Evolutionary conservation across 345 rosid genomes (phyloP), one percentile per base, ranked within the genome.

Genomic region (Barbarea vulgaris): DNA sequence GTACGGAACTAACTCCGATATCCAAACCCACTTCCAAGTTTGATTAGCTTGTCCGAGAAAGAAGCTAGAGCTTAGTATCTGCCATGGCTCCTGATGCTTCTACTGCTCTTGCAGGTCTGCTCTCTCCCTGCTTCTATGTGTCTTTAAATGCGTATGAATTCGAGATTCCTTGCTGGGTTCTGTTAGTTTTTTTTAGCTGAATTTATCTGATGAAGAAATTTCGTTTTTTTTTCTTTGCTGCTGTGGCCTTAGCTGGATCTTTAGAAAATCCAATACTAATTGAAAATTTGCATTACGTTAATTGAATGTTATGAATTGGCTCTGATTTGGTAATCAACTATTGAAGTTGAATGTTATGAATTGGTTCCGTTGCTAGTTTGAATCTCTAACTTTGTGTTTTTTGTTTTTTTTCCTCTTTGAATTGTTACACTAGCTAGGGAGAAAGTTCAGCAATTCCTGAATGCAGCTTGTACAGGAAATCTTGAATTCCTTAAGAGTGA

Each of bases 401-500:
- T 11, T 58, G 24, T 30, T 64, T 48, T 25, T 4, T 11, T 25
- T 4, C 59, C 5, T 74, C 7, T 79, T 61, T 2, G 55, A 58
- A 47, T 72, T 58, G 37, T 67, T 33, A 58, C 31, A 79, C 73
- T 75, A 93, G 98, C 70, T 64, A 90, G 96, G 82, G 81, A 90
- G 75, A 90, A 83, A 78, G 97, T 86, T 69, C 87, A 87, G 77
- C 81, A 84, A 17, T 83, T 89, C 60, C 81, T 91, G 72, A 85
- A 81, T 80, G 93, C 96, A 56, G 95, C 96, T 48, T 64, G 77
- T 61, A 81, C 83, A 0, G 97, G 98, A 72, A 87, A 87, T 59
- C 85, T 94, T 55, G 96, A 91, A 72, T 87, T 86, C 84, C 97
- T 94, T 9, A 88, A 91, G 83, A 85, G 97, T 94, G 81, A 76